Conservation (phyloP, 2,329 filamentous ascomycete genomes). For the Pestalotiopsis sp. region DNA sequence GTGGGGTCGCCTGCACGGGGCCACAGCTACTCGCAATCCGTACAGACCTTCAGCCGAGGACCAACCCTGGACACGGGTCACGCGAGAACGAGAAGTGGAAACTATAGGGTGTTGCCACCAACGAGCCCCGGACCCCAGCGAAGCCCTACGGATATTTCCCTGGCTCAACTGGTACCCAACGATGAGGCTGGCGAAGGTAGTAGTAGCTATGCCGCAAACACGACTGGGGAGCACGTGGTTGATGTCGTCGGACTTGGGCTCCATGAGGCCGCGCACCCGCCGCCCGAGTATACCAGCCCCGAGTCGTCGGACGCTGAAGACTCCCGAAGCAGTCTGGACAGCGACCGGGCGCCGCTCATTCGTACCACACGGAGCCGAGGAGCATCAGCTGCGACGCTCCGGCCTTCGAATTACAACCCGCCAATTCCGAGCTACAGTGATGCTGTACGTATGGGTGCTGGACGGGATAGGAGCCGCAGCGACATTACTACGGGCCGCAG, state of each 20-base stretch:
- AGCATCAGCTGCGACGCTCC: slow-evolving; percentile 47
- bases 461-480: slow-evolving; percentile 47
- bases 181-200: slow-evolving; percentile 76
- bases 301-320: slow-evolving; percentile 61
- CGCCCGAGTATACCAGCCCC: slow-evolving; percentile 73
- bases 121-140: slow-evolving; percentile 87
- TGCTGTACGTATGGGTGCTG: slow-evolving; percentile 62
- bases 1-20: slow-evolving; percentile 43
- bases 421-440: slow-evolving; percentile 85
- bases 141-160: slow-evolving; percentile 93
- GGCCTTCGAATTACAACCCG: slow-evolving; percentile 44
- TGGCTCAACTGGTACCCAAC: slow-evolving; percentile 77
- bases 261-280: slow-evolving; percentile 62
- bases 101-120: slow-evolving; percentile 73
- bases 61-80: slow-evolving; percentile 62
- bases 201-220: slow-evolving; percentile 36
- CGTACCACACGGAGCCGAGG: slow-evolving; percentile 53
- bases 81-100: slow-evolving; percentile 75
- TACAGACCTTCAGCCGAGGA: slow-evolving; percentile 42
- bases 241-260: slow-evolving; percentile 45
- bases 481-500: slow-evolving; percentile 32
- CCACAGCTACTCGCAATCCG: slow-evolving; percentile 49
- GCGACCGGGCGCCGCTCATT: slow-evolving; percentile 57
- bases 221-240: slow-evolving; percentile 39
- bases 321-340: slow-evolving; percentile 59